phyloP scores from a whole-genome alignment of 176 grass and related monocot species.

The Triticum monococcum region DNA sequence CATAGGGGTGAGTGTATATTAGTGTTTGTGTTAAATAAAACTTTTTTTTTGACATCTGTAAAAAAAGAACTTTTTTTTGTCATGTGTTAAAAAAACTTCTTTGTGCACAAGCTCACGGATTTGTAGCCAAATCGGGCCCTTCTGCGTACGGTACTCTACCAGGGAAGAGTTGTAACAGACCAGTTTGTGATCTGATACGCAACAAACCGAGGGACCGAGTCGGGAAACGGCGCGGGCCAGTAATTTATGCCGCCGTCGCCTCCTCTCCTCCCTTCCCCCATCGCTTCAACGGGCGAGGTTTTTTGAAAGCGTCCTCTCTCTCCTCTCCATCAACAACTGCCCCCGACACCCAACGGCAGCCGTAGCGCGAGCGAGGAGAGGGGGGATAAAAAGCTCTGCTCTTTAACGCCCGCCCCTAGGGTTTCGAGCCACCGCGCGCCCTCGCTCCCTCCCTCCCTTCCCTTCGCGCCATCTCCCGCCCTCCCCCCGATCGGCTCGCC shows the following conservation, averaged over 20 bases:
- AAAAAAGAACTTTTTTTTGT: too few species aligned
- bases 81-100: too few species aligned
- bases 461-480: conserved; percentile 42
- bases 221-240: background rate
- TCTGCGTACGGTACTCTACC: too few species aligned
- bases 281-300: conserved; percentile 91
- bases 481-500: conserved; percentile 28
- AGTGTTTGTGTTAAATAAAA: too few species aligned
- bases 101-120: too few species aligned
- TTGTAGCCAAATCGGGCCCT: too few species aligned
- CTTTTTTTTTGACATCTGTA: too few species aligned
- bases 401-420: conserved; percentile 67
- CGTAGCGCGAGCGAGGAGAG: conserved; percentile 23
- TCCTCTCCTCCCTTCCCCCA: background rate
- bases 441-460: conserved; percentile 38
- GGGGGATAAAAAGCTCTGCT: conserved; percentile 27
- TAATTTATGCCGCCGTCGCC: background rate
- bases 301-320: conserved; percentile 70
- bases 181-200: too few species aligned
- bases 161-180: too few species aligned
- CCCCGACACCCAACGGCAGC: conserved; percentile 41
- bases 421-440: conserved; percentile 53
- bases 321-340: conserved; percentile 32
- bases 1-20: too few species aligned
- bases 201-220: background rate